phyloP scores from a whole-genome alignment of 2,329 filamentous ascomycete species.

The Aulographum hederae region DNA sequence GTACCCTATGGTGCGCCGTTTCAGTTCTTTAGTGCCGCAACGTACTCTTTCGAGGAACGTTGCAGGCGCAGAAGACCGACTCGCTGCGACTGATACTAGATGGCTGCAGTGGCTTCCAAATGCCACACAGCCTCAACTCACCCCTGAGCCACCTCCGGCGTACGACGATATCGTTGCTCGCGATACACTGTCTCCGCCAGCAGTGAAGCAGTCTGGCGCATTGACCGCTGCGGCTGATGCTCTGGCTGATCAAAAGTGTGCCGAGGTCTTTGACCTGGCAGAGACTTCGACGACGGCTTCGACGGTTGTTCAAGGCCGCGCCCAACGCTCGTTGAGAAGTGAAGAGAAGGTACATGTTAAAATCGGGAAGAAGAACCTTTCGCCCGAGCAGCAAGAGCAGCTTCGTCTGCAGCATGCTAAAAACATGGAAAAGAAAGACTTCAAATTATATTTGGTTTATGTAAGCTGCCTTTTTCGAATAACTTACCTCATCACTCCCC shows the following conservation, averaged over 20 bases:
- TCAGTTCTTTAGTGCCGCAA: slow-evolving; percentile 55
- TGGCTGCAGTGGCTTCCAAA: slow-evolving; percentile 2
- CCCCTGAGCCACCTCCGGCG: slow-evolving; percentile 11
- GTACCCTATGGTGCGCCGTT: slow-evolving; percentile 53
- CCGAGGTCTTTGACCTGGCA: neutral
- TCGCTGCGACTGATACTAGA: neutral
- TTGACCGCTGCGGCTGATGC: neutral
- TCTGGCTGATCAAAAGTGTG: neutral
- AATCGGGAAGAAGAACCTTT: neutral
- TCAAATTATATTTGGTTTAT: too few relatives aligned
- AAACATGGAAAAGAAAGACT: too few relatives aligned
- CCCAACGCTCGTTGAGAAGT: too few relatives aligned
- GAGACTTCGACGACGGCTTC: neutral
- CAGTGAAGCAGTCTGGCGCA: neutral
- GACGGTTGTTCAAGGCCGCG: neutral
- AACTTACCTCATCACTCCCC: too few relatives aligned
- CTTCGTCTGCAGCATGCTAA: slow-evolving; percentile 3
- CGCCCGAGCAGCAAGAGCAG: neutral
- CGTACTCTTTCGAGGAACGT: slow-evolving; percentile 28
- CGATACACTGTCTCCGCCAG: neutral
- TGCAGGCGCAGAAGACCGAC: too few relatives aligned
- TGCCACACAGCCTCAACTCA: slow-evolving; percentile 22
- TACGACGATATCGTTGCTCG: slow-evolving; percentile 5
- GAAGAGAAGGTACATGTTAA: neutral
- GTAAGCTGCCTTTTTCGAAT: too few relatives aligned